Evolutionary conservation across 352 stramenopile species (phyloP), one percentile per base, ranked within the genome.

Genomic region (Pythium guiyangense): DNA sequence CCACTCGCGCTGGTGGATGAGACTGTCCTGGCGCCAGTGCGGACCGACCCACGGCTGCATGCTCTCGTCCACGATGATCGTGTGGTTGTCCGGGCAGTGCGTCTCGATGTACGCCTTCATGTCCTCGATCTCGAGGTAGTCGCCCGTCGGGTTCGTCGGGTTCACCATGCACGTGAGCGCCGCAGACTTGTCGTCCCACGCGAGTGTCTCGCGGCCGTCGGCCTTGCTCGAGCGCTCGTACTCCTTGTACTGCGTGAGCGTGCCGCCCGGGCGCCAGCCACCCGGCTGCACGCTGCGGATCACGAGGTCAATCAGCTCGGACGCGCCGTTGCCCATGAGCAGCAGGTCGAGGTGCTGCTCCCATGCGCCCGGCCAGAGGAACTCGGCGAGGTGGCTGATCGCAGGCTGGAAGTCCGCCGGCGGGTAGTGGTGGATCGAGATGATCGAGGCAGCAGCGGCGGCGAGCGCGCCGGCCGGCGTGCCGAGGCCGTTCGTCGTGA

Each of bases 41-140:
- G 87, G 79, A 2, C 87, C 87, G 18, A 96, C 62, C 88, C 88
- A 96, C 39, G 88, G 88, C 71, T 96, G 88, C 88, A 96, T 96
- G 65, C 84, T 95, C 69, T 96, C 88, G 60, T 96, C 88, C 22
- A 96, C 75, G 59, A 96, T 96, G 57, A 96, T 90, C 31, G 88
- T 96, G 67, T 92, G 86, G 63, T 92, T 82, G 58, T 89, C 79
- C 6, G 84, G 81, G 58, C 86, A 94, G 59, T 84, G 62, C 35
- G 62, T 79, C 67, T 94, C 82, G 53, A 96, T 95, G 77, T 96
- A 96, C 47, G 55, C 60, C 69, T 96, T 95, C 76, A 94, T 93
- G 53, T 74, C 74, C 14, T 73, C 77, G 26, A 96, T 71, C 14
- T 77, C 62, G 66, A 90, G 69, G 79, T 96, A 96, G 71, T 96